Evolutionary conservation across 495 filamentous ascomycete genomes (phyloP), one percentile per base, ranked within the genome.

Genomic region (Aspergillus affinis): DNA sequence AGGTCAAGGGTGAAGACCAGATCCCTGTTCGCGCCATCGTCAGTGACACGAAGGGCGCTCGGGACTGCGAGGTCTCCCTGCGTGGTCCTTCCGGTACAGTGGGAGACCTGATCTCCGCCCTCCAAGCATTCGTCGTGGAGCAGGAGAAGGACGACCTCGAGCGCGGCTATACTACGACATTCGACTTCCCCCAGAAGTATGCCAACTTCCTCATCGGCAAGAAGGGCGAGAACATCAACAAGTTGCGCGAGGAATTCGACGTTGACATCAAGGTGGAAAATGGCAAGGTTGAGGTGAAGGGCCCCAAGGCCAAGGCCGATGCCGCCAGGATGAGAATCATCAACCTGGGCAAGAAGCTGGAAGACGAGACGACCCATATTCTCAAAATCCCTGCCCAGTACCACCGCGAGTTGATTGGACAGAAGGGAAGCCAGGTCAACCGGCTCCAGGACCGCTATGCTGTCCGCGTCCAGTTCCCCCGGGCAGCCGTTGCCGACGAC

Each of bases 191-290:
- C 6, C 88, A 94, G 65, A 96, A 97, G 72, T 95, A 86, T 62
- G 91, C 92, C 57, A 95, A 95, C 68, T 87, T 92, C 71, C 81
- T 99, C 18, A 97, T 99, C 63, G 94, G 94, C 58, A 91, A 89
- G 71, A 85, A 86, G 45, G 94, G 94, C 23, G 92, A 92, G 75
- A 93, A 93, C 72, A 94, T 98, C 75, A 91, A 90, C 61, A 93
- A 95, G 69, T 80, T 97, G n/a, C 89, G 92, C 18, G 94, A 98
- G 32, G 91, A 94, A 69, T 96, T 95, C 65, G 95, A 98, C 70
- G 95, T 99, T 32, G 94, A 98, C 48, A 97, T 99, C 65, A 90
- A 95, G 69, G 85, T 98, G 36, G 80, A 85, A 59, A 84, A 88
- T 51, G 86, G 86, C 63, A 87, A 85, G 73, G 84, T 88, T 32